Evolutionary conservation across 2,329 filamentous ascomycete species (phyloP).

Genomic region (Xylaria sp.): DNA sequence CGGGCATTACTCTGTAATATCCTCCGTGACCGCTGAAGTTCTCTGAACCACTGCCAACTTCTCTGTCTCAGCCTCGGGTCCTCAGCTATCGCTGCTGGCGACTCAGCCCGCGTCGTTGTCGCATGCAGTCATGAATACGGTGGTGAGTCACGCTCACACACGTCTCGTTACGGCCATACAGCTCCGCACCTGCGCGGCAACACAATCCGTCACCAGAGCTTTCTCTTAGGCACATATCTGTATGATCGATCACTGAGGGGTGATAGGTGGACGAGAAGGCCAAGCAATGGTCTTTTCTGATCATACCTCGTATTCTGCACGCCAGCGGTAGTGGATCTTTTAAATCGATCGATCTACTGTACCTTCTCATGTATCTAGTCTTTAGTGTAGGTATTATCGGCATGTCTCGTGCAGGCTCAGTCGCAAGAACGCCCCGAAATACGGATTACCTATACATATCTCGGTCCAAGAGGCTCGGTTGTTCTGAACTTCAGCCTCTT

Average conservation of each 20-base stretch:
- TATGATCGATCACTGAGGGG: background rate
- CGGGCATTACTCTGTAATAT: too few species aligned
- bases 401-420: background rate
- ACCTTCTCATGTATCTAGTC: background rate
- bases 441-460: background rate
- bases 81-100: background rate
- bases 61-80: background rate
- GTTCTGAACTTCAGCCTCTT: too few species aligned
- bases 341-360: conserved; percentile 5
- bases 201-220: too few species aligned
- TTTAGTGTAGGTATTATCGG: background rate
- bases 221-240: too few species aligned
- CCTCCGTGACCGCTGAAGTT: too few species aligned
- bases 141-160: background rate
- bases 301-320: conserved; percentile 14
- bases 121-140: background rate
- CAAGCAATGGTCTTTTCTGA: background rate
- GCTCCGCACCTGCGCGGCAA: too few species aligned
- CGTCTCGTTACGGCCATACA: too few species aligned
- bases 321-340: conserved; percentile 5
- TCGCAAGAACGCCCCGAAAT: background rate
- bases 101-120: background rate
- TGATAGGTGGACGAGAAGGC: background rate
- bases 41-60: background rate
- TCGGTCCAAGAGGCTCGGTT: background rate